These are phyloP conservation scores for Termitomyces sp. DNA, from an alignment of 768 basidiomycete species.

Conservation along the genomic window DNA sequence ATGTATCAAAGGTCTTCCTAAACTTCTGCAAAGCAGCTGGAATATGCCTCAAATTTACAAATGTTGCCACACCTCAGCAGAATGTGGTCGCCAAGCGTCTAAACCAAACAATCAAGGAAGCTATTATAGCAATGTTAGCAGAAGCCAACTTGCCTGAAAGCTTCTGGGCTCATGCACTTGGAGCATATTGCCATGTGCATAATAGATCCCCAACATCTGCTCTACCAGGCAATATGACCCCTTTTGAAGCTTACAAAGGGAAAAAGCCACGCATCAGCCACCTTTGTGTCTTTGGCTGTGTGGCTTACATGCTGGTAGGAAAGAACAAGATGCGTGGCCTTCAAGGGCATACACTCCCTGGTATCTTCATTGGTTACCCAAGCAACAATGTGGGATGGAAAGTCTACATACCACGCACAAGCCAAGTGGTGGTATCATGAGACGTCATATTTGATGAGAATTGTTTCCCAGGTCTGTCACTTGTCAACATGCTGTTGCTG, in stretches of 20 bases:
- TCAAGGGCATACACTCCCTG: constrained; percentile 16
- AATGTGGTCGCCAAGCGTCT: constrained; percentile 37
- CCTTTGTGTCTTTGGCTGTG: constrained; percentile 22
- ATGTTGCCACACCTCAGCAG: constrained; percentile 17
- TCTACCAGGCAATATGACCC: not conserved
- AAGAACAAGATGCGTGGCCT: constrained; percentile 23
- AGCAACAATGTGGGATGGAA: constrained; percentile 19
- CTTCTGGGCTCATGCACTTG: constrained; percentile 2
- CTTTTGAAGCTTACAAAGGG: not conserved
- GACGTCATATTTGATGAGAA: not conserved
- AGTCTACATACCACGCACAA: constrained; percentile 19
- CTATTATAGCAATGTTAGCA: constrained; percentile 12
- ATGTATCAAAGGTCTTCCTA: not conserved
- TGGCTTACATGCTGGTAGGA: constrained; percentile 25
- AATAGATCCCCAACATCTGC: not conserved
- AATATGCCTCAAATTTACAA: not conserved
- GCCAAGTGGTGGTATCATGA: not conserved
- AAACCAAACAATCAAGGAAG: constrained; percentile 30
- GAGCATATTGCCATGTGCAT: not conserved
- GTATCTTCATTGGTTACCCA: constrained; percentile 26
- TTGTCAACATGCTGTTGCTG: not conserved
- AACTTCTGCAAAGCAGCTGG: not conserved
- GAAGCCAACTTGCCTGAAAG: constrained; percentile 2
- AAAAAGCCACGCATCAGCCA: not conserved
- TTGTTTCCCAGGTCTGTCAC: not conserved